These are phyloP conservation scores for Stemphylium vesicarium DNA, from an alignment of 2,329 filamentous ascomycete species.

Conservation along the genomic window DNA sequence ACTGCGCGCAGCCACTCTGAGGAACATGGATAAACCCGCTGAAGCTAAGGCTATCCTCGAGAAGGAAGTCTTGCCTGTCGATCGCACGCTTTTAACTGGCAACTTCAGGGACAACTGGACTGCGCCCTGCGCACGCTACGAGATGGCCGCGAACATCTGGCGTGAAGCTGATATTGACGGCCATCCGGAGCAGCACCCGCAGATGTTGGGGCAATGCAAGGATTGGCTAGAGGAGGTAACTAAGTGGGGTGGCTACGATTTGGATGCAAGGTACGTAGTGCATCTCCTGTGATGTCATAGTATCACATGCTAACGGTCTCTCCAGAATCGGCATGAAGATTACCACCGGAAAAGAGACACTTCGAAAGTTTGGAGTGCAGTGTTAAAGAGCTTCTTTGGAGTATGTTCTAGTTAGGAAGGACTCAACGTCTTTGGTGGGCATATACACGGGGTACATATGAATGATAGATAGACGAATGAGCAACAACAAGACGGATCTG, in stretches of 20 bases:
- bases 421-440: neutral
- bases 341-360: conserved; percentile 70
- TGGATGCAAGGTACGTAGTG: conserved; percentile 67
- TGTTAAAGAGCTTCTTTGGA: neutral
- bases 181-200: conserved; percentile 39
- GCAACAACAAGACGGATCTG: no score
- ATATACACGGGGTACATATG: neutral
- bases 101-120: conserved; percentile 71
- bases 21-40: conserved; percentile 66
- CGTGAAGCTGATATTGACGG: conserved; percentile 60
- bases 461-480: no score
- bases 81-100: conserved; percentile 63
- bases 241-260: conserved; percentile 72
- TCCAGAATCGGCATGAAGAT: conserved; percentile 71
- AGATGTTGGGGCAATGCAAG: conserved; percentile 67
- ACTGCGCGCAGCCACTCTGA: conserved; percentile 68
- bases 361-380: conserved; percentile 51
- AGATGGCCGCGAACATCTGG: conserved; percentile 85
- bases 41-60: conserved; percentile 71
- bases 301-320: conserved; percentile 6
- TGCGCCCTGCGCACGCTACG: conserved; percentile 79
- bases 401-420: no score
- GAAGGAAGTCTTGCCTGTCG: conserved; percentile 66
- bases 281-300: neutral
- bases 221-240: conserved; percentile 70